Evolutionary conservation across 208 protist genomes (phyloP), one percentile per base, ranked within the genome.

Genomic region (Trypanosoma boissoni): DNA sequence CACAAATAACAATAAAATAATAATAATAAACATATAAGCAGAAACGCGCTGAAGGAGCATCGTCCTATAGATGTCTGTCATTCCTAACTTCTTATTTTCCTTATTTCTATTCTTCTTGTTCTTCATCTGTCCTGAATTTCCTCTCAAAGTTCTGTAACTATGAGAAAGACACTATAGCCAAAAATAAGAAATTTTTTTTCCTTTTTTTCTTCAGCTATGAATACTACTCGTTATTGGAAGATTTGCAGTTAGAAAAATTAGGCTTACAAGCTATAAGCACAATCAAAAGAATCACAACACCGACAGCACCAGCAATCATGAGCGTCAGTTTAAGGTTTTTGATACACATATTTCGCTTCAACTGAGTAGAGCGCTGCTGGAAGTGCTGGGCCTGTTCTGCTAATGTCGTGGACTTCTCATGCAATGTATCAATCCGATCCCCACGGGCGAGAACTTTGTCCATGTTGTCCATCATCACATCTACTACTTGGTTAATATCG

Each of bases 381-480:
- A 95, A 95, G 56, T 85, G 72, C 46, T 90, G 74, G 8, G 91
- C 88, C 59, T 95, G 83, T 21, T 94, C 83, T 0, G 82, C 73
- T 3, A 97, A 72, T 18, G 74, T 91, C 9, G 71, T 68, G 0
- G 88, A 89, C 68, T 92, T 94, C n/a, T 95, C 86, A 34, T 87
- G 78, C 49, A 97, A 71, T 18, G 80, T 82, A 48, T 97, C 91
- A 34, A 97, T 69, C 32, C 82, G 81, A 54, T 95, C 88, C 8
- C 86, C 88, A 43, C 91, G 91, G 2, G 79, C 81, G 23, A 95
- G 74, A 21, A 95, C 86, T 63, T 94, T 94, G 49, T 97, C 88
- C 83, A 93, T 91, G 72, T 94, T 96, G 56, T 95, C 86, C 78
- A 91, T 92, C 91, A 96, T 95, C n/a, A 96, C 84, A 51, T 92